phyloP scores from a whole-genome alignment of 1,139 yeast species.

The Geotrichum reessii region DNA sequence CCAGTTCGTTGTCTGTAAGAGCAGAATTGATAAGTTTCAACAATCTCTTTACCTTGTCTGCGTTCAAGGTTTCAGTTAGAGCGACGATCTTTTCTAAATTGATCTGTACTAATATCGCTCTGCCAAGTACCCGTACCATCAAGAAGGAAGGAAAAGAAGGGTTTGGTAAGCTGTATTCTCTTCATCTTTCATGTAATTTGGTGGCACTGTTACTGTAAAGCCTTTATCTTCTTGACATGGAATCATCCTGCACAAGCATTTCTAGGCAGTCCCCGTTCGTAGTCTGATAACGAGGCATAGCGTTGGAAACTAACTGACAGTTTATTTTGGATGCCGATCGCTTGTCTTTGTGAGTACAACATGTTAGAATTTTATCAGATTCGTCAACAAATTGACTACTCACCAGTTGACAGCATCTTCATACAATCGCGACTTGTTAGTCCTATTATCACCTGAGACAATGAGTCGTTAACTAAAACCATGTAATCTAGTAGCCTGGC shows the following conservation, averaged over 20 bases:
- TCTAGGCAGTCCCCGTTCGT: neutral
- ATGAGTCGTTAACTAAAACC: neutral
- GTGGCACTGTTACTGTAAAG: neutral
- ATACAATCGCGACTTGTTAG: neutral
- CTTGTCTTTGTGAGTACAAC: neutral
- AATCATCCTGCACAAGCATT: neutral
- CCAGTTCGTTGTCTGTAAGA: neutral
- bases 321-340: neutral
- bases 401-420: neutral
- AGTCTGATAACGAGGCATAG: neutral
- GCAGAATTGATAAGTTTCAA: neutral
- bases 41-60: neutral
- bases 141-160: too few species aligned
- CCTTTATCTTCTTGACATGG: neutral
- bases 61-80: neutral
- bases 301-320: neutral
- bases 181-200: neutral
- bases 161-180: too few species aligned
- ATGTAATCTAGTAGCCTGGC: neutral
- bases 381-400: neutral
- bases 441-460: neutral
- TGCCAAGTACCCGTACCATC: neutral
- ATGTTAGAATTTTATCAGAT: neutral
- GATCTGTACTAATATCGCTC: neutral
- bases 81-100: neutral